phyloP scores from a whole-genome alignment of 805 yeast genomes.

The Barnettozyma wickerhamii region DNA sequence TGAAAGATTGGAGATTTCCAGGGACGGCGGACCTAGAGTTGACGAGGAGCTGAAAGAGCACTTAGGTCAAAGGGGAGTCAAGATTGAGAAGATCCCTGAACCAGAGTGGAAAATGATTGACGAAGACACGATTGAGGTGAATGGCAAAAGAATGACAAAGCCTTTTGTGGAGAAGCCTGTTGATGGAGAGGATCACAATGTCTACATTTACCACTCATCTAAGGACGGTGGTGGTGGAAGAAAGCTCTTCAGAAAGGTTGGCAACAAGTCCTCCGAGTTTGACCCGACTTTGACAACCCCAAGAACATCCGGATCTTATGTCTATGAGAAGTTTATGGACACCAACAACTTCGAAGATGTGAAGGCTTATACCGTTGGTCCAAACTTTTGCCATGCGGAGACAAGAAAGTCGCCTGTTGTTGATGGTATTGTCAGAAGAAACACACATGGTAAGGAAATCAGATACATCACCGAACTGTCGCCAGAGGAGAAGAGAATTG shows the following conservation, averaged over 20 bases:
- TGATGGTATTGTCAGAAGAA: slow-evolving; percentile 97
- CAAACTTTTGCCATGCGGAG: slow-evolving; percentile 91
- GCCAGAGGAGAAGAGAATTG: slow-evolving; percentile 74
- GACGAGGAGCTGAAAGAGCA: slow-evolving; percentile 61
- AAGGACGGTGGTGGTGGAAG: slow-evolving; percentile 98
- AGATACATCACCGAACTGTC: slow-evolving; percentile 81
- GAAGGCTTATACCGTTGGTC: slow-evolving; percentile 96
- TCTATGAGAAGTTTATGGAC: slow-evolving; percentile 94
- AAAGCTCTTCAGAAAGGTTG: slow-evolving; percentile 88
- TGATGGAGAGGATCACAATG: slow-evolving; percentile 98
- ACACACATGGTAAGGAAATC: slow-evolving; percentile 96
- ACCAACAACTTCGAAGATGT: slow-evolving; percentile 98
- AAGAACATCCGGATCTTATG: slow-evolving; percentile 84
- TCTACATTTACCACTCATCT: slow-evolving; percentile 83
- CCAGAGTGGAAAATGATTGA: slow-evolving; percentile 86
- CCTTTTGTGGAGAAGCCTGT: slow-evolving; percentile 99
- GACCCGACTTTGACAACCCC: slow-evolving; percentile 75
- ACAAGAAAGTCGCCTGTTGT: slow-evolving; percentile 98
- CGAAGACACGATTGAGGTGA: slow-evolving; percentile 74
- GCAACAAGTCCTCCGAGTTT: slow-evolving; percentile 94
- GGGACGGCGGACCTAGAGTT: slow-evolving; percentile 95
- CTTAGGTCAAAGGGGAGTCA: slow-evolving; percentile 58
- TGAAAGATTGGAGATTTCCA: slow-evolving; percentile 75
- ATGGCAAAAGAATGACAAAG: slow-evolving; percentile 68
- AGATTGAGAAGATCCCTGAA: slow-evolving; percentile 42